Evolutionary conservation across 2,329 filamentous ascomycete species (phyloP).

Genomic region (Tolypocladium tundrense): DNA sequence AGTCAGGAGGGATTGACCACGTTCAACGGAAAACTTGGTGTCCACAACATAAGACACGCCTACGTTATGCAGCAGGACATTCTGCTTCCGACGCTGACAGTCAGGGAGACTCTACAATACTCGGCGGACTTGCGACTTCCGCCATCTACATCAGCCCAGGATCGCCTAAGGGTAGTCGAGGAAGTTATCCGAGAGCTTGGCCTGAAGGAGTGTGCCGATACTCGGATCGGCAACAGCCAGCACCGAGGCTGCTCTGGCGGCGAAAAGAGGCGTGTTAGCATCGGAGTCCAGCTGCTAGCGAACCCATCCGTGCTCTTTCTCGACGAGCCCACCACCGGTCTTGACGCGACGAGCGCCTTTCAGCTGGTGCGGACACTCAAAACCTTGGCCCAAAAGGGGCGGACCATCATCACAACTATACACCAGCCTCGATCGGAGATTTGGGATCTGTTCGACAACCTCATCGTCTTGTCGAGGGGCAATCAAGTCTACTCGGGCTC

Average conservation of each 20-base stretch:
- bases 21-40: slow-evolving; percentile 50
- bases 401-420: slow-evolving; percentile 64
- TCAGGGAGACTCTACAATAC: slow-evolving; percentile 64
- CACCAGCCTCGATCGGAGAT: slow-evolving; percentile 73
- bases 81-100: slow-evolving; percentile 61
- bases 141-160: slow-evolving; percentile 45
- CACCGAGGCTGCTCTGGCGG: slow-evolving; percentile 71
- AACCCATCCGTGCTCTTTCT: slow-evolving; percentile 71
- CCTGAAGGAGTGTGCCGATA: slow-evolving; percentile 67
- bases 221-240: slow-evolving; percentile 58
- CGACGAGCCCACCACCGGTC: slow-evolving; percentile 69
- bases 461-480: slow-evolving; percentile 59
- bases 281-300: slow-evolving; percentile 68
- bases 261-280: slow-evolving; percentile 66
- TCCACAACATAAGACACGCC: slow-evolving; percentile 47
- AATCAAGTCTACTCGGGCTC: slow-evolving; percentile 58
- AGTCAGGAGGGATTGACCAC: slow-evolving; percentile 42
- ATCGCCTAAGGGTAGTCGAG: slow-evolving; percentile 56
- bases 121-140: slow-evolving; percentile 63
- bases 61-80: slow-evolving; percentile 74
- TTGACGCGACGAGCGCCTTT: slow-evolving; percentile 68
- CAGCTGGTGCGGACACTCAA: slow-evolving; percentile 64
- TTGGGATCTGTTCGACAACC: slow-evolving; percentile 65
- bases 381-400: slow-evolving; percentile 53
- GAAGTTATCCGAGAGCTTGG: slow-evolving; percentile 68